A percentile compares a stretch with the other conserved stretches of the same genome.
Evolutionary conservation across 2,329 filamentous ascomycete species (phyloP).

Genomic region (Magnaporthiopsis incrustans): DNA sequence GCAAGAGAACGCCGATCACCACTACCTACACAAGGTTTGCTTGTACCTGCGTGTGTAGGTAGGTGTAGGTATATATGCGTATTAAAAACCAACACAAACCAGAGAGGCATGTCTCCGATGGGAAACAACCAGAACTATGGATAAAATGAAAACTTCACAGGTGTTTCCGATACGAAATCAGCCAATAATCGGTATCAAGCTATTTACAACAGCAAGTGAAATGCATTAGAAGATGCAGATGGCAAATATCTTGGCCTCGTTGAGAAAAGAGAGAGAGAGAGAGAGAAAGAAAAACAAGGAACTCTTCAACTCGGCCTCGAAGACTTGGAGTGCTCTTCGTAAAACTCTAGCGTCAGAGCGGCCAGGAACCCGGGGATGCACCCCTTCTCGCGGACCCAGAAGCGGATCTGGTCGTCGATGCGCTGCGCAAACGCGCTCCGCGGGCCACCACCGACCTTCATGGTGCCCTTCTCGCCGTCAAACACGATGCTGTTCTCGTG

Average conservation of each 20-base stretch:
- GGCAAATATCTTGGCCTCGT: background rate
- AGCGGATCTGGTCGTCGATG: conserved; percentile 80
- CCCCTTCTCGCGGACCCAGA: conserved; percentile 91
- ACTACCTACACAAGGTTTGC: too few relatives aligned
- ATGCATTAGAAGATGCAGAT: background rate
- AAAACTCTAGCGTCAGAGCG: conserved; percentile 87
- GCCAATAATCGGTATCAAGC: background rate
- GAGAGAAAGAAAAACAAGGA: too few relatives aligned
- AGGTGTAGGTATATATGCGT: too few relatives aligned
- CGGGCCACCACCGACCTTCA: conserved; percentile 93
- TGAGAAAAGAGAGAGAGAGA: too few relatives aligned
- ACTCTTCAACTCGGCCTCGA: conserved; percentile 5
- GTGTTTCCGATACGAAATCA: background rate
- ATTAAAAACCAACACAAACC: background rate
- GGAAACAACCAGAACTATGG: background rate
- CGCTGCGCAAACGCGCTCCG: conserved; percentile 77
- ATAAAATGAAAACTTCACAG: background rate
- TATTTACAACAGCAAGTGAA: background rate
- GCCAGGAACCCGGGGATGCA: conserved; percentile 91
- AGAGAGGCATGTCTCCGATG: background rate
- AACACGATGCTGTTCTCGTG: conserved; percentile 74
- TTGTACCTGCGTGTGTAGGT: too few relatives aligned
- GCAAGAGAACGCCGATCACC: too few relatives aligned
- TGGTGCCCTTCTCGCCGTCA: conserved; percentile 87
- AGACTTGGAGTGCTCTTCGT: conserved; percentile 53